Evolutionary conservation across 2,329 filamentous ascomycete species (phyloP).

Genomic region (Fusarium staphyleae): DNA sequence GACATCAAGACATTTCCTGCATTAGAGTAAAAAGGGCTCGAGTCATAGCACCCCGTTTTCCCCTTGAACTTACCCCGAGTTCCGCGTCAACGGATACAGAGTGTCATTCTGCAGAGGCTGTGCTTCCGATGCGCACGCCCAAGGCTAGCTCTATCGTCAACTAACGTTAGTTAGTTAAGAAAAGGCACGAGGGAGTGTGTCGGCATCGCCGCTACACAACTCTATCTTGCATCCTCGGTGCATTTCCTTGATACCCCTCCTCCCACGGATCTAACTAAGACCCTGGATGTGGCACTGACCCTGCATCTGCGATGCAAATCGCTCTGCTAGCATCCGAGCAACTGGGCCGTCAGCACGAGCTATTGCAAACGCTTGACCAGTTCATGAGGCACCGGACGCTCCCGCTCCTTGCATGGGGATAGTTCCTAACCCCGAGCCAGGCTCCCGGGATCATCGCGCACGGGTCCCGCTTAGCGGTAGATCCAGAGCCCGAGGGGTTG

Average conservation of each 20-base stretch:
- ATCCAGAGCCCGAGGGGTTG: not conserved
- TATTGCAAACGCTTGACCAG: not conserved
- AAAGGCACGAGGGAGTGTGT: not conserved
- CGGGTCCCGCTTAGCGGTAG: not conserved
- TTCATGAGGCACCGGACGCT: slow-evolving; percentile 17
- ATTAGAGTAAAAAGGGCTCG: not conserved
- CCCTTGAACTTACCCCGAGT: not conserved
- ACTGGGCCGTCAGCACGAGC: not conserved
- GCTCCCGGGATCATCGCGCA: not conserved
- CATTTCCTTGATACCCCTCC: not conserved
- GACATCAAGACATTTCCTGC: not conserved
- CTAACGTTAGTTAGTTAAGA: not conserved
- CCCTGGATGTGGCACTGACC: not conserved
- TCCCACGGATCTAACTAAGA: not conserved
- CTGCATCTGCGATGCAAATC: not conserved
- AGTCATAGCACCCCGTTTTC: not conserved
- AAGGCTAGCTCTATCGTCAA: not conserved
- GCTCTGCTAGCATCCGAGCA: not conserved
- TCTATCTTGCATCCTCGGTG: slow-evolving; percentile 1
- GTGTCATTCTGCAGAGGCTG: not conserved
- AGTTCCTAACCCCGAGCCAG: not conserved
- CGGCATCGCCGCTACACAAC: slow-evolving; percentile 4
- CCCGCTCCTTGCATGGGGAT: slow-evolving; percentile 29
- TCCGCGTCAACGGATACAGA: not conserved
- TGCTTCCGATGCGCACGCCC: not conserved